A percentile compares a stretch with the other conserved stretches of the same genome.
These are phyloP conservation scores for Ophiocordyceps sinensis DNA, from an alignment of 2,329 filamentous ascomycete species.

Conservation along the genomic window DNA sequence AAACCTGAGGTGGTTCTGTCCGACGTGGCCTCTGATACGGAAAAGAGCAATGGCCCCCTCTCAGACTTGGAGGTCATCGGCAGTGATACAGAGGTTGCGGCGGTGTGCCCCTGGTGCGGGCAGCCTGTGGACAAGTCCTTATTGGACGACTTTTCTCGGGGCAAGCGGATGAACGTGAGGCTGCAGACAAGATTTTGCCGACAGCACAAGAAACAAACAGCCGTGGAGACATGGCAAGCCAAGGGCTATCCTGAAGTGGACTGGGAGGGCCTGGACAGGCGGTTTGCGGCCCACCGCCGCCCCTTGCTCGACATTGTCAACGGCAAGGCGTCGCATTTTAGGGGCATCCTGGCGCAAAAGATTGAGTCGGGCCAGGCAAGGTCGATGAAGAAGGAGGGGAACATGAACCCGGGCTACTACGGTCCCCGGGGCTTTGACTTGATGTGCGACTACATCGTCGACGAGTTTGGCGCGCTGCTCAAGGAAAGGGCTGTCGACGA, in stretches of 20 bases:
- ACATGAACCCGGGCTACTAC: constrained; percentile 67
- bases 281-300: constrained; percentile 41
- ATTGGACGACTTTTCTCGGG: constrained; percentile 36
- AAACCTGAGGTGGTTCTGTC: neutral
- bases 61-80: neutral
- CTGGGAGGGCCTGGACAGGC: constrained; percentile 46
- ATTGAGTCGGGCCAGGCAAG: constrained; percentile 43
- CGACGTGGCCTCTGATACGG: constrained; percentile 2
- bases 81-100: constrained; percentile 3
- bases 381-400: constrained; percentile 43
- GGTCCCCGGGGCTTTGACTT: constrained; percentile 56
- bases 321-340: constrained; percentile 45
- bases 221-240: constrained; percentile 29
- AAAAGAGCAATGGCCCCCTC: neutral
- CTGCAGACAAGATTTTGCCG: constrained; percentile 50
- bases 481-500: constrained; percentile 50
- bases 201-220: constrained; percentile 42
- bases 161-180: constrained; percentile 35
- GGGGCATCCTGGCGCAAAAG: constrained; percentile 36
- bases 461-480: constrained; percentile 42
- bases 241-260: constrained; percentile 56
- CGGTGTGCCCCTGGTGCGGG: constrained; percentile 54
- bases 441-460: constrained; percentile 58
- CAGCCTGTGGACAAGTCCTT: constrained; percentile 38
- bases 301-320: constrained; percentile 46